Evolutionary conservation across 225 moss, liverwort and hornwort species (phyloP), one percentile per base, ranked within the genome.

Genomic region (Physcomitrellopsis africana): DNA sequence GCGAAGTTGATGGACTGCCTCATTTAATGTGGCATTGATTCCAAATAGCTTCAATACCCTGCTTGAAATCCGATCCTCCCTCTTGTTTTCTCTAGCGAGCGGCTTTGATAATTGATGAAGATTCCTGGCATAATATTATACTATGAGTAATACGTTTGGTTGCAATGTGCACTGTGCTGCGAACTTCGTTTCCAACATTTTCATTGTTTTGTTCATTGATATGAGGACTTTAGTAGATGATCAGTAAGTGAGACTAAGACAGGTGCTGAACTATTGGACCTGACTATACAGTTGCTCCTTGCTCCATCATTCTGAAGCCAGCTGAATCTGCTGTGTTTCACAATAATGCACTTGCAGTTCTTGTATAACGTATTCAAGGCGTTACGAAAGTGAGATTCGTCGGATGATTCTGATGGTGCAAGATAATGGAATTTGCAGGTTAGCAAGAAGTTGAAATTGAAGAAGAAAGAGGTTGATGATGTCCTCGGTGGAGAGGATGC

Each of bases 401-500:
- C 29, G 1, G 26, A 42, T 23, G 24, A 13, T 67, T 54, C 68
- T 68, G 71, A 68, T 52, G 57, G 11, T 46, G 26, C 29, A 43
- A 55, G 54, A 9, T 68, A 54, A 63, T 46, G 32, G 53, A 15
- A 72, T 20, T 71, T 67, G 63, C 89, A 96, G 96, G 65, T 99
- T 49, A 94, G 91, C 85, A 95, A 94, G 82, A 94, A 93, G 82
- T 73, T 99, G 74, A 79, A 84, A n/a, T 32, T 94, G 73, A 90
- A 86, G 68, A 84, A 85, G 49, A 97, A 97, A 75, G 91, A 95
- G 77, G 94, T 99, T 58, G 93, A 94, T 72, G 97, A 99, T 70
- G 97, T 99, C 12, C 92, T 99, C 1, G 97, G 97, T 63, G 97
- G 97, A 15, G 94, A 94, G 58, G 97, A 99, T 80, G 94, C 97